Conservation (phyloP, 306 rosid genomes). For the Pyrus betulifolia region DNA sequence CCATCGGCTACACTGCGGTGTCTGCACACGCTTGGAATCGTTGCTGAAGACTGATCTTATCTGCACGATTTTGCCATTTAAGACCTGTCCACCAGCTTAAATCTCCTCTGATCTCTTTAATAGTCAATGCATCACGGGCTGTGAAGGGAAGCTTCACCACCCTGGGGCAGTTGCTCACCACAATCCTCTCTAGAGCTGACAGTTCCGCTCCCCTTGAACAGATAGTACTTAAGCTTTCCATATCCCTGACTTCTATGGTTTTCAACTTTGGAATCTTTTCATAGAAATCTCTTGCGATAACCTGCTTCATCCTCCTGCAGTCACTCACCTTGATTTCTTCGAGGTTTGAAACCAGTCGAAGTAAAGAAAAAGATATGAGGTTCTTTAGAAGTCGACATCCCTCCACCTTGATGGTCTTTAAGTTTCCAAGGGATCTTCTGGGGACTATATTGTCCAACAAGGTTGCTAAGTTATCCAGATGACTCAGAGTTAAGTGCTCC, state of each 20-base stretch:
- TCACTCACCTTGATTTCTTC: conserved; percentile 9
- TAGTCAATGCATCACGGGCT: background rate
- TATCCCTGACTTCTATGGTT: background rate
- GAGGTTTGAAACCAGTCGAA: conserved; percentile 3
- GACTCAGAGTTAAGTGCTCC: background rate
- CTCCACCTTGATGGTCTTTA: background rate
- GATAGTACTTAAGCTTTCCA: conserved; percentile 8
- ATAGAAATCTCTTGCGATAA: background rate
- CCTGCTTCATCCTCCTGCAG: conserved; percentile 7
- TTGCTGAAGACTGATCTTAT: background rate
- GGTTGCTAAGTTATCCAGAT: background rate
- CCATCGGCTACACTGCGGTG: background rate
- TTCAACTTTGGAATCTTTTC: conserved; percentile 10
- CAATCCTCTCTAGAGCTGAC: background rate
- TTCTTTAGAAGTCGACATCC: background rate
- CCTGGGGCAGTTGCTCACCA: conserved; percentile 6
- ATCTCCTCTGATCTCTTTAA: conserved; percentile 14
- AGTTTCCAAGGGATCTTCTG: conserved; percentile 3
- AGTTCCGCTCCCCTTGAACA: background rate
- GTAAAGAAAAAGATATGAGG: conserved; percentile 3
- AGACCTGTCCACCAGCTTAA: conserved; percentile 6
- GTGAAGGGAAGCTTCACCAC: background rate
- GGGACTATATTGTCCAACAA: background rate
- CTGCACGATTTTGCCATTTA: background rate
- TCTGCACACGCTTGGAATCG: background rate